Conservation (phyloP, 306 rosid species). For the Hippophae tibetana region DNA sequence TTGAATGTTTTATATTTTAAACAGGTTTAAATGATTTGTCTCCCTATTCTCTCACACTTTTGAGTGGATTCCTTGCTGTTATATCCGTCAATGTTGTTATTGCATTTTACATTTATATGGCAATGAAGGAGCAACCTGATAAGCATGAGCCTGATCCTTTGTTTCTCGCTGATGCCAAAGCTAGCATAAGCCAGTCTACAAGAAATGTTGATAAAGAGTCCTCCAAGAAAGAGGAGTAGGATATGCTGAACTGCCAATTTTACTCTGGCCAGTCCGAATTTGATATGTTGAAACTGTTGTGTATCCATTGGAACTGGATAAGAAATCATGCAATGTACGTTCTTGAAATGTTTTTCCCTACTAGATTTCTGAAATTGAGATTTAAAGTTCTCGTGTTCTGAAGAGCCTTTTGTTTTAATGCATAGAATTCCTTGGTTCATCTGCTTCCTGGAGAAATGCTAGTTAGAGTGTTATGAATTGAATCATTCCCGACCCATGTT, state of each 20-base stretch:
- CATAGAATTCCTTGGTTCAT: too few species aligned
- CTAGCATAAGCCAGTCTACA: slow-evolving; percentile 45
- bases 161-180: slow-evolving; percentile 69
- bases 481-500: too few species aligned
- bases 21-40: slow-evolving; percentile 29
- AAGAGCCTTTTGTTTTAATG: too few species aligned
- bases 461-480: too few species aligned
- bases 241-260: not conserved
- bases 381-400: too few species aligned
- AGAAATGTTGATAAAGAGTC: slow-evolving; percentile 28
- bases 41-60: slow-evolving; percentile 55
- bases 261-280: too few species aligned
- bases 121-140: slow-evolving; percentile 66
- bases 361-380: too few species aligned
- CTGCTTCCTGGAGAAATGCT: too few species aligned
- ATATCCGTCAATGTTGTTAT: slow-evolving; percentile 69
- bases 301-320: too few species aligned
- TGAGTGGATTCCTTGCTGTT: slow-evolving; percentile 81
- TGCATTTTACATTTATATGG: slow-evolving; percentile 60
- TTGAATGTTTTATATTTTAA: not conserved
- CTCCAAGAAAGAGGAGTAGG: slow-evolving; percentile 53
- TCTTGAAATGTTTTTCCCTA: too few species aligned
- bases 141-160: slow-evolving; percentile 67
- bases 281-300: too few species aligned
- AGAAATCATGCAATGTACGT: too few species aligned